These are phyloP conservation scores for Neurospora sp. DNA, from an alignment of 495 filamentous ascomycete genomes.

Conservation along the genomic window DNA sequence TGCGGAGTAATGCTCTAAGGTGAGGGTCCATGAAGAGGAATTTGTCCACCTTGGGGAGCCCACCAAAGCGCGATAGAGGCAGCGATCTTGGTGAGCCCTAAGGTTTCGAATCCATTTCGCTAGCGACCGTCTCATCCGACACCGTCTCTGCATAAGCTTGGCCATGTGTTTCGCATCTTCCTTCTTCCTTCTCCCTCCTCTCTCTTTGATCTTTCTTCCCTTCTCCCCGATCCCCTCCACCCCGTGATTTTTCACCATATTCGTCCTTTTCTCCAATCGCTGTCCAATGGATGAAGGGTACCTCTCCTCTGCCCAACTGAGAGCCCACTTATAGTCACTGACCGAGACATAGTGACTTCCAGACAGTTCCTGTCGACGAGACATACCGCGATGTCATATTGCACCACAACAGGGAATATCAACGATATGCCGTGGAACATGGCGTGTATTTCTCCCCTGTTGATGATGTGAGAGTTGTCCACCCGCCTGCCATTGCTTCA, in stretches of 20 bases:
- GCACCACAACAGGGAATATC: conserved; percentile 61
- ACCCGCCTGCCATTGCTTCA: conserved; percentile 10
- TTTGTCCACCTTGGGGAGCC: conserved; percentile 14
- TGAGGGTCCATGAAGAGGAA: conserved; percentile 16
- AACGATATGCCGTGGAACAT: conserved; percentile 63
- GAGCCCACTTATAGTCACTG: conserved; percentile 7
- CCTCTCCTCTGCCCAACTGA: background rate
- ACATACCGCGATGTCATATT: conserved; percentile 51
- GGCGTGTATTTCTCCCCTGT: conserved; percentile 69
- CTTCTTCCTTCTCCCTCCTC: background rate
- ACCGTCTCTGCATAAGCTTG: background rate
- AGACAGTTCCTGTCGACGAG: conserved; percentile 44
- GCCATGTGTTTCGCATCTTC: background rate
- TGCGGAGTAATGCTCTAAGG: conserved; percentile 4
- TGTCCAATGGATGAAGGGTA: conserved; percentile 22
- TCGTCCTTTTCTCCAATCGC: background rate
- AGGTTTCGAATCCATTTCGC: conserved; percentile 3
- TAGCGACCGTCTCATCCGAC: background rate
- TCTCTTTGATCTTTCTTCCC: background rate
- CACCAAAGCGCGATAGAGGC: conserved; percentile 16
- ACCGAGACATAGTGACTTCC: conserved; percentile 21
- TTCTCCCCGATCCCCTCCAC: background rate
- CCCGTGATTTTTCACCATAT: background rate
- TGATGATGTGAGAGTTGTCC: conserved; percentile 58
- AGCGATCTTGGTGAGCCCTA: conserved; percentile 15